Conservation (phyloP, 805 yeast genomes). For the Zygosaccharomyces gambellarensis region DNA sequence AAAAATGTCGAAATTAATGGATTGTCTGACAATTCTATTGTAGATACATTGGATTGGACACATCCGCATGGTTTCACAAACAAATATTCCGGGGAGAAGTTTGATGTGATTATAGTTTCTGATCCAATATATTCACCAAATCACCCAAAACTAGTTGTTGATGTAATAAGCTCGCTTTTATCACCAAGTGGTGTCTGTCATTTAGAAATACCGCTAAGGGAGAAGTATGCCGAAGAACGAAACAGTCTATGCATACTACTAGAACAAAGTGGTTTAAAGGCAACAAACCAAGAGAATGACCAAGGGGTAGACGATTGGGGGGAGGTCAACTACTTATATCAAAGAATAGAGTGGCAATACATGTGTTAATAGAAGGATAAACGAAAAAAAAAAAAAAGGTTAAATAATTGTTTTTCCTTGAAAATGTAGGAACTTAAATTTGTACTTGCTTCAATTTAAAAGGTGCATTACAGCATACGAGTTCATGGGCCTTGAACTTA, state of each 20-base stretch:
- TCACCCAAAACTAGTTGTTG: conserved; percentile 71
- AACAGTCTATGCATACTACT: conserved; percentile 54
- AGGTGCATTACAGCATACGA: conserved; percentile 10
- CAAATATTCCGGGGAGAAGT: conserved; percentile 35
- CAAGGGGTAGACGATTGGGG: conserved; percentile 87
- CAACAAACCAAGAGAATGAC: conserved; percentile 42
- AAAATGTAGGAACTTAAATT: not conserved
- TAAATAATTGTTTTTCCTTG: not conserved
- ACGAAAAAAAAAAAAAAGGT: not conserved
- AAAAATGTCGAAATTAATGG: conserved; percentile 56
- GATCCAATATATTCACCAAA: conserved; percentile 84
- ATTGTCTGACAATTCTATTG: conserved; percentile 31
- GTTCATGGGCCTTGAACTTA: conserved; percentile 40
- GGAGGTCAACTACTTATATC: conserved; percentile 48
- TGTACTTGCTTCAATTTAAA: not conserved
- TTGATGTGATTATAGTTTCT: conserved; percentile 63
- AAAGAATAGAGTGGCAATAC: conserved; percentile 28
- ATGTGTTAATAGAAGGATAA: not conserved
- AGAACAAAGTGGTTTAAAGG: conserved; percentile 25
- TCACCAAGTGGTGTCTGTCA: conserved; percentile 44
- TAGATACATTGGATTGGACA: conserved; percentile 73
- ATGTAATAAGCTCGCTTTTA: conserved; percentile 52
- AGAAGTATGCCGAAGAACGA: conserved; percentile 62
- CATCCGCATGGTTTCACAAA: conserved; percentile 43
- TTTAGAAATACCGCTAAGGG: conserved; percentile 73